Conservation (phyloP, 2,329 filamentous ascomycete genomes). For the Aspergillaceae sp. region DNA sequence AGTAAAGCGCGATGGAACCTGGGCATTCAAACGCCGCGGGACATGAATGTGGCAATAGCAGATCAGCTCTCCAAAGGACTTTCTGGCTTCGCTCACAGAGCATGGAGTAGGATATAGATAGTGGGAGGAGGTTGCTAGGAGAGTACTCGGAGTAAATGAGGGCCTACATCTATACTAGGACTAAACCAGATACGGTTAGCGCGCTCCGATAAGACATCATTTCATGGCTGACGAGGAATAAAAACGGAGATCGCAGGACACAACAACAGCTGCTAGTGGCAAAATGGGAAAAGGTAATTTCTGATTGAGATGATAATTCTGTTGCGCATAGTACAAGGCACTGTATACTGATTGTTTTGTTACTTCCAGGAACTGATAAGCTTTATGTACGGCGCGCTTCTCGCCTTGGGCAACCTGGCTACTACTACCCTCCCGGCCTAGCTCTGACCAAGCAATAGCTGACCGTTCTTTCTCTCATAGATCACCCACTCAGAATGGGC, state of each 20-base stretch:
- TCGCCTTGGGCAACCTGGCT: not conserved
- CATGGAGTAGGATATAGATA: too few species aligned
- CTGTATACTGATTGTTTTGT: not conserved
- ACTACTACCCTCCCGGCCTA: slow-evolving; percentile 2
- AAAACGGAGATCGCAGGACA: not conserved
- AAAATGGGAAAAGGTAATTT: slow-evolving; percentile 35
- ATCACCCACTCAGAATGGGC: slow-evolving; percentile 99
- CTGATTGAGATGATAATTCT: not conserved
- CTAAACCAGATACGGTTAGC: slow-evolving; percentile 4
- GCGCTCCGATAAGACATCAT: slow-evolving; percentile 2
- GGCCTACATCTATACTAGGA: too few species aligned
- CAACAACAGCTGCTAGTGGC: not conserved
- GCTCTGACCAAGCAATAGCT: slow-evolving; percentile 1
- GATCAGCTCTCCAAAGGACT: too few species aligned
- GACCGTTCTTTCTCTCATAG: slow-evolving; percentile 27
- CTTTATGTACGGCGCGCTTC: slow-evolving; percentile 35
- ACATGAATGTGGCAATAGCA: too few species aligned
- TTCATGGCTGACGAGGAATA: slow-evolving; percentile 2
- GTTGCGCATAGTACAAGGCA: slow-evolving; percentile 1
- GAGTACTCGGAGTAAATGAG: too few species aligned
- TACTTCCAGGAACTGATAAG: slow-evolving; percentile 39
- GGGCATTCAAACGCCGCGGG: too few species aligned
- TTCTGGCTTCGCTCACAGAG: too few species aligned
- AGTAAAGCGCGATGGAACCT: too few species aligned
- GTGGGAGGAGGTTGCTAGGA: too few species aligned